Conservation (phyloP, 2,329 filamentous ascomycete species). For the Colletotrichum sp. region DNA sequence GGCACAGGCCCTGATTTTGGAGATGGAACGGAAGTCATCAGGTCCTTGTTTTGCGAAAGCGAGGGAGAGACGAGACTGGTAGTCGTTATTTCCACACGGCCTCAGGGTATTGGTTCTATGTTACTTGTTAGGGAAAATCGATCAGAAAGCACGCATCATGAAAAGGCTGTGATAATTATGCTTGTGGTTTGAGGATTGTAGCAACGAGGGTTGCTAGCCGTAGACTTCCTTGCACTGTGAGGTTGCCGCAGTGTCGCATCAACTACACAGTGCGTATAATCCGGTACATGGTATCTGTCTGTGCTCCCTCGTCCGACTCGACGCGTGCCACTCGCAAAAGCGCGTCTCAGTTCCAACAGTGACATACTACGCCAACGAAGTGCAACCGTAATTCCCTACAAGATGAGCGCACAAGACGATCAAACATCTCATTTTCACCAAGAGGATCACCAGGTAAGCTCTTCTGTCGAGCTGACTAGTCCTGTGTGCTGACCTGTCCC, state of each 20-base stretch:
- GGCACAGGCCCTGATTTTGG: not conserved
- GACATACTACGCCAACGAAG: not conserved
- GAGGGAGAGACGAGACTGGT: slow-evolving; percentile 6
- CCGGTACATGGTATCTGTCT: not conserved
- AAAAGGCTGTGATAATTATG: not conserved
- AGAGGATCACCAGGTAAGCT: slow-evolving; percentile 49
- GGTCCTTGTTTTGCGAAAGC: slow-evolving; percentile 1
- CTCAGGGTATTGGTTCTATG: slow-evolving; percentile 14
- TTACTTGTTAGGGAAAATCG: not conserved
- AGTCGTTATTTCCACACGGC: slow-evolving; percentile 15
- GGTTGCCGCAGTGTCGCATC: rapidly evolving
- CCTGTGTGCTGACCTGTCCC: not conserved
- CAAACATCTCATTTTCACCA: slow-evolving; percentile 24
- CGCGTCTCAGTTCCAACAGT: not conserved
- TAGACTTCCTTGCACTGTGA: not conserved
- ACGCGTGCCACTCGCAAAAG: slow-evolving; percentile 5
- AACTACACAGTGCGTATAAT: not conserved
- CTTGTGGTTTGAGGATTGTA: not conserved
- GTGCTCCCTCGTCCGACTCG: not conserved
- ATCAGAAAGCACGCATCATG: not conserved
- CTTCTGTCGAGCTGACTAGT: not conserved
- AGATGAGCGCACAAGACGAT: not conserved
- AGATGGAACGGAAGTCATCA: not conserved
- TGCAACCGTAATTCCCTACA: not conserved
- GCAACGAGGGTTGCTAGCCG: not conserved